Evolutionary conservation across 2,329 filamentous ascomycete species (phyloP).

Genomic region (Aspergillus udagawae): DNA sequence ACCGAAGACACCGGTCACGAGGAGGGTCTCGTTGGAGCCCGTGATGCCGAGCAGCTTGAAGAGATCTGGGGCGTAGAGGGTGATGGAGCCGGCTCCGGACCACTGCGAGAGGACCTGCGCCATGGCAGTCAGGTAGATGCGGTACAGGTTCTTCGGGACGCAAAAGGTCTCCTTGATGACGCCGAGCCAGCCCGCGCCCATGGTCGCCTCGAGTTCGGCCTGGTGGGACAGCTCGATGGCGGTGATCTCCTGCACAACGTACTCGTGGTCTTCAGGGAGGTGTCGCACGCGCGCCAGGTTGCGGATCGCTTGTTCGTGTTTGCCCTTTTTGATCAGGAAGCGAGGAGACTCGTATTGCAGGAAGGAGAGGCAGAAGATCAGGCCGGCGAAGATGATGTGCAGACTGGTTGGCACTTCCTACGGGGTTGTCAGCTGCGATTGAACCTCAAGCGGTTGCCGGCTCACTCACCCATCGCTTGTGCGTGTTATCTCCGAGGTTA

Average conservation of each 20-base stretch:
- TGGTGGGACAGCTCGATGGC: slow-evolving; percentile 64
- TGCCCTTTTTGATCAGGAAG: slow-evolving; percentile 63
- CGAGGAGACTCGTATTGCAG: slow-evolving; percentile 67
- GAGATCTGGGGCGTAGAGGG: slow-evolving; percentile 70
- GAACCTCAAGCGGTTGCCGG: slow-evolving; percentile 5
- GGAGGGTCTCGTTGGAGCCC: slow-evolving; percentile 64
- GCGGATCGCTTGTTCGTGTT: slow-evolving; percentile 45
- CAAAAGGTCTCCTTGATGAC: slow-evolving; percentile 66
- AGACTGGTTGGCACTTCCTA: slow-evolving; percentile 63
- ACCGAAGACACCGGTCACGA: slow-evolving; percentile 72
- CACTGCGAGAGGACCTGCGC: slow-evolving; percentile 72
- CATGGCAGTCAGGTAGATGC: slow-evolving; percentile 64
- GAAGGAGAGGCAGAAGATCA: slow-evolving; percentile 68
- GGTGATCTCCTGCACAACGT: slow-evolving; percentile 58
- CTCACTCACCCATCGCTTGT: slow-evolving; percentile 48
- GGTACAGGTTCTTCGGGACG: slow-evolving; percentile 65
- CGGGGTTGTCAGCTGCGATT: slow-evolving; percentile 7
- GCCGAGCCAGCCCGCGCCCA: slow-evolving; percentile 61
- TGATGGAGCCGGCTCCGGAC: slow-evolving; percentile 70
- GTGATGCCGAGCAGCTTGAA: slow-evolving; percentile 68
- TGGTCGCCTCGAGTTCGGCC: slow-evolving; percentile 67
- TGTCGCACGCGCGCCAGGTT: slow-evolving; percentile 55
- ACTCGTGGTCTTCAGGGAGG: slow-evolving; percentile 57
- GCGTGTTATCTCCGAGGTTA: slow-evolving; percentile 45
- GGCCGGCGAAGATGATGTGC: slow-evolving; percentile 70